Evolutionary conservation across 1,284 basidiomycete genomes (phyloP).

Genomic region (Xerocomus nothofagi): DNA sequence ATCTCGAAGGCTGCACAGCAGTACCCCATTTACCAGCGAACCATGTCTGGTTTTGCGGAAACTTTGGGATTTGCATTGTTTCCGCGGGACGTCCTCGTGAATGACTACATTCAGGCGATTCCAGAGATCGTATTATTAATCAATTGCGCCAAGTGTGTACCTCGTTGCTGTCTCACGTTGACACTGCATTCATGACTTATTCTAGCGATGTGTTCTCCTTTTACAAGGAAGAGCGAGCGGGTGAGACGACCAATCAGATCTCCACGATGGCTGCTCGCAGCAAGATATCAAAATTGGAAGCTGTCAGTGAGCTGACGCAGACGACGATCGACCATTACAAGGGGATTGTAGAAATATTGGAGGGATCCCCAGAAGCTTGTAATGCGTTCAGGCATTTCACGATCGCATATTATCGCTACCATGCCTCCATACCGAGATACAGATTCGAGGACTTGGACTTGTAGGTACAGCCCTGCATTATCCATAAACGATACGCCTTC

Average conservation of each 20-base stretch:
- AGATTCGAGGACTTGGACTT: conserved; percentile 16
- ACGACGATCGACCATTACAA: conserved; percentile 17
- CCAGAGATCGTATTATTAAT: conserved; percentile 35
- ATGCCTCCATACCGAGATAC: conserved; percentile 20
- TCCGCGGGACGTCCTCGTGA: conserved; percentile 26
- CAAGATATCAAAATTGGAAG: conserved; percentile 27
- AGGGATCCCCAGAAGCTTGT: conserved; percentile 14
- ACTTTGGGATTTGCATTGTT: conserved; percentile 35
- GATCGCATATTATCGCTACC: conserved; percentile 22
- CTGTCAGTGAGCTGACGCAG: conserved; percentile 25
- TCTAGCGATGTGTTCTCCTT: conserved; percentile 42
- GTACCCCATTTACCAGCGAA: conserved; percentile 34
- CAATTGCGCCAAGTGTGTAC: conserved; percentile 35
- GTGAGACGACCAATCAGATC: conserved; percentile 37
- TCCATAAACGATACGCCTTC: no score
- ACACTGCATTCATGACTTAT: background rate
- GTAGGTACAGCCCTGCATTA: background rate
- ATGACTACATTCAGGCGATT: conserved; percentile 35
- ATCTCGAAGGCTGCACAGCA: conserved; percentile 16
- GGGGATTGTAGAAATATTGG: conserved; percentile 17
- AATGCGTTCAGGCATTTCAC: conserved; percentile 16
- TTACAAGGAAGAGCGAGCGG: conserved; percentile 40
- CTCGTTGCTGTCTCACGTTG: background rate
- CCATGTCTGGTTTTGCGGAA: conserved; percentile 32
- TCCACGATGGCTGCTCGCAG: conserved; percentile 29